These are phyloP conservation scores for Epichloe uncinata DNA, from an alignment of 2,329 filamentous ascomycete species.

Conservation along the genomic window DNA sequence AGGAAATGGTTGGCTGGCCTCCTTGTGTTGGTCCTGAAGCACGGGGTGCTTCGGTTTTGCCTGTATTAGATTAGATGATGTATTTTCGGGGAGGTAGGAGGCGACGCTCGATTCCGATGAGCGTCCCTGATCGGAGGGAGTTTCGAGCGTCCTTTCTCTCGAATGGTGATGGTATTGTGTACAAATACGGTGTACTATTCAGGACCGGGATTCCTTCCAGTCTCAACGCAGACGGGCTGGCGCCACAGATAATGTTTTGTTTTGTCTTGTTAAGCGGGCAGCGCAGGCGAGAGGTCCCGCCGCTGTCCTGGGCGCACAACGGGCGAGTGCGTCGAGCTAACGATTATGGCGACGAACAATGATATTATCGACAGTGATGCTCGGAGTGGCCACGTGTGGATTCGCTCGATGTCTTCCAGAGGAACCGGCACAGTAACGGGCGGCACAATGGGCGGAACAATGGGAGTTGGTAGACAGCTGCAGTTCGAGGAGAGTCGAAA, in stretches of 20 bases:
- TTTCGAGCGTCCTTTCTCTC: not conserved
- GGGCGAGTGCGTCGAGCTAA: not conserved
- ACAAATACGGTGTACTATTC: not conserved
- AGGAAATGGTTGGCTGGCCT: no score
- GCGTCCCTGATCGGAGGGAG: not conserved
- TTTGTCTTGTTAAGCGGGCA: not conserved
- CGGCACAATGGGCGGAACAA: not conserved
- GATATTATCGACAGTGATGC: not conserved
- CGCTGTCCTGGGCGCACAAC: slow-evolving; percentile 1
- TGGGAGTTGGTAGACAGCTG: not conserved
- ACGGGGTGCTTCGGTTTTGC: no score
- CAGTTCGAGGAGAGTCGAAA: not conserved
- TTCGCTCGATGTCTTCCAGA: not conserved
- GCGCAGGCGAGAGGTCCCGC: not conserved
- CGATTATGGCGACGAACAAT: not conserved
- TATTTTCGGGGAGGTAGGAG: no score
- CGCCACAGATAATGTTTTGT: not conserved
- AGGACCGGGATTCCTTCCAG: not conserved
- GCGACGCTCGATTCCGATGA: no score
- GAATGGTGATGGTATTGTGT: not conserved
- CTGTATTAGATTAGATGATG: no score
- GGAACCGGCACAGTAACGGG: not conserved
- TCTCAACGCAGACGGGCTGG: not conserved
- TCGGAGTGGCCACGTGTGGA: not conserved
- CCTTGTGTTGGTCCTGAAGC: not conserved